Evolutionary conservation across 805 yeast genomes (phyloP).

Genomic region (Sungouiozyma intestinalis): DNA sequence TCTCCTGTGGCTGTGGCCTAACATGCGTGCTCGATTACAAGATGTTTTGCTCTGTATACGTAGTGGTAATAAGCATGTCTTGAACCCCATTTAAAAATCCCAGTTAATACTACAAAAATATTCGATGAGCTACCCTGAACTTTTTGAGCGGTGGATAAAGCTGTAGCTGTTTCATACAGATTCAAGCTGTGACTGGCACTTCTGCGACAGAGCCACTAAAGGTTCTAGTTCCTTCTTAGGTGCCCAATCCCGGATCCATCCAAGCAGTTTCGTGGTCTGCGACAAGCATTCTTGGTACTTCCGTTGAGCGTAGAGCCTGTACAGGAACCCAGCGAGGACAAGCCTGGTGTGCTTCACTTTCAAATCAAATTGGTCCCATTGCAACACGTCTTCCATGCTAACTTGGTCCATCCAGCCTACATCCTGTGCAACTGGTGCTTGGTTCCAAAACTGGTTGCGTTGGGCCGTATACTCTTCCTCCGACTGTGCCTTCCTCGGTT

Average conservation of each 20-base stretch:
- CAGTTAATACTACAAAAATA: too few species aligned
- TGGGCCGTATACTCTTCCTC: conserved; percentile 53
- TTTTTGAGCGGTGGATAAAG: not conserved
- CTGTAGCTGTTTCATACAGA: too few species aligned
- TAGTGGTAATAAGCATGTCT: too few species aligned
- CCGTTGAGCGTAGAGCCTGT: conserved; percentile 47
- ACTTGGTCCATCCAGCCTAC: conserved; percentile 24
- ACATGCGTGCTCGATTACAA: too few species aligned
- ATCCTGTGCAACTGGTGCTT: conserved; percentile 42
- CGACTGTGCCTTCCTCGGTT: conserved; percentile 58
- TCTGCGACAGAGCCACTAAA: not conserved
- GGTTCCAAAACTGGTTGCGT: conserved; percentile 34
- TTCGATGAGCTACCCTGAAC: too few species aligned
- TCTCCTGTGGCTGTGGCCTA: conserved; percentile 23
- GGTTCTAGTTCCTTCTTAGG: not conserved
- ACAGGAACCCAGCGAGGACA: conserved; percentile 47
- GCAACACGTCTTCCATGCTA: conserved; percentile 1
- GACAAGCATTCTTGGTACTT: conserved; percentile 43
- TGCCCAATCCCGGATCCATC: not conserved
- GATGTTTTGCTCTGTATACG: too few species aligned
- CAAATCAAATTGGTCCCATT: conserved; percentile 15
- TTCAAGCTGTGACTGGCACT: not conserved
- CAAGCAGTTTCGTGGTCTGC: conserved; percentile 32
- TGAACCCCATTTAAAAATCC: too few species aligned
- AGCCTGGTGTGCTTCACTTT: conserved; percentile 46